Evolutionary conservation across 768 basidiomycete species (phyloP).

Genomic region (Tulasnella sp.): DNA sequence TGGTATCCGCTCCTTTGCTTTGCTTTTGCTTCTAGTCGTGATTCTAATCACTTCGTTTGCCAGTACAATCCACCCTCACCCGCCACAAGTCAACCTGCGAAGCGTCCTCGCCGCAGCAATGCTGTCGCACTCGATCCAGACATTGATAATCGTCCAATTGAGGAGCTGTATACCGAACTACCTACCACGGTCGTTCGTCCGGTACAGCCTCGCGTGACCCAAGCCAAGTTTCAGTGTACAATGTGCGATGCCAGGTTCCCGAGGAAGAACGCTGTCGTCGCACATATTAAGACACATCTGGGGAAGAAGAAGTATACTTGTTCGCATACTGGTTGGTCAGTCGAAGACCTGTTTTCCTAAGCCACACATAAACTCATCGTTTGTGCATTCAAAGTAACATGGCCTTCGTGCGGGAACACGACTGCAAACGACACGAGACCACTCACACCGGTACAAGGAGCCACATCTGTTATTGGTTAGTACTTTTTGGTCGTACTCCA

Average conservation of each 20-base stretch:
- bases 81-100: background rate
- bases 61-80: background rate
- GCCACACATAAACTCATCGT: background rate
- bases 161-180: conserved; percentile 11
- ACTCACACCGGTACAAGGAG: conserved; percentile 9
- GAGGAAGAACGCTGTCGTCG: conserved; percentile 13
- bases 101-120: conserved; percentile 4
- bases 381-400: background rate
- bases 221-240: conserved; percentile 5
- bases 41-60: too few relatives aligned
- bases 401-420: conserved; percentile 14
- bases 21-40: too few relatives aligned
- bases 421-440: conserved; percentile 13
- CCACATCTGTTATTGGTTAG: conserved; percentile 7
- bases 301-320: conserved; percentile 13
- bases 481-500: background rate
- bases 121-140: background rate
- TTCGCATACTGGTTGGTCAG: conserved; percentile 9
- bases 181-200: conserved; percentile 2
- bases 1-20: too few relatives aligned
- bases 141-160: background rate
- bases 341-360: background rate
- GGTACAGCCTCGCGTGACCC: background rate
- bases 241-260: conserved; percentile 14
- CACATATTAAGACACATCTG: conserved; percentile 16